A percentile compares a stretch with the other conserved stretches of the same genome.
Conservation (phyloP, 345 rosid genomes). For the Brassica carinata region DNA sequence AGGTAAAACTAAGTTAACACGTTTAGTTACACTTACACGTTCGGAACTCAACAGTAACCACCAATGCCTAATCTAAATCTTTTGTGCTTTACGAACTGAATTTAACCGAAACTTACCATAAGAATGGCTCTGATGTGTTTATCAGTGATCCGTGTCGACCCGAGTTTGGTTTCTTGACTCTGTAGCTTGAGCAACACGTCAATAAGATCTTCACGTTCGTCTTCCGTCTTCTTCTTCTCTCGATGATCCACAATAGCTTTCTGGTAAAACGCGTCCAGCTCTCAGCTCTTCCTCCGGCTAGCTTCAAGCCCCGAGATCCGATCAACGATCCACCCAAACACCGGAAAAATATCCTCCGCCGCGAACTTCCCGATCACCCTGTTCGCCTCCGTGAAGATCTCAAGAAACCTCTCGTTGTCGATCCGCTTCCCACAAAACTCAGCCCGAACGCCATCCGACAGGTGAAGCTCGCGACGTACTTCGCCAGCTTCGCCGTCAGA, state of each 20-base stretch:
- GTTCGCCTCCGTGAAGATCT: slow-evolving; percentile 30
- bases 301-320: slow-evolving; percentile 33
- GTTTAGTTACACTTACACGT: no score
- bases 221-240: slow-evolving; percentile 24
- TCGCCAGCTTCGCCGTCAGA: slow-evolving; percentile 34
- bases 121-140: slow-evolving; percentile 42
- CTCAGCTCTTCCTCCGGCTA: slow-evolving; percentile 35
- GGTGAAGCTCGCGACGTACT: slow-evolving; percentile 35
- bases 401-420: slow-evolving; percentile 35
- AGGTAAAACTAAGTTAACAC: no score
- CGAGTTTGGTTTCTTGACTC: slow-evolving; percentile 37
- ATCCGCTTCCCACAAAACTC: slow-evolving; percentile 36
- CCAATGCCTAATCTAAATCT: background rate
- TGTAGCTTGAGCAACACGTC: slow-evolving; percentile 36
- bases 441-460: slow-evolving; percentile 39
- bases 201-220: slow-evolving; percentile 38
- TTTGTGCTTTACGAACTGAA: background rate
- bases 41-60: no score
- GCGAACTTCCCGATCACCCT: slow-evolving; percentile 39
- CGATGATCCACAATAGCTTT: slow-evolving; percentile 36
- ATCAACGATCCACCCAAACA: slow-evolving; percentile 39
- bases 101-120: slow-evolving; percentile 23
- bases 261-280: slow-evolving; percentile 39
- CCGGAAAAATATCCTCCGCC: slow-evolving; percentile 39
- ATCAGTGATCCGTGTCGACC: slow-evolving; percentile 36